phyloP scores from a whole-genome alignment of 371 early-diverging fungal genomes.

The Mucor piriformis region DNA sequence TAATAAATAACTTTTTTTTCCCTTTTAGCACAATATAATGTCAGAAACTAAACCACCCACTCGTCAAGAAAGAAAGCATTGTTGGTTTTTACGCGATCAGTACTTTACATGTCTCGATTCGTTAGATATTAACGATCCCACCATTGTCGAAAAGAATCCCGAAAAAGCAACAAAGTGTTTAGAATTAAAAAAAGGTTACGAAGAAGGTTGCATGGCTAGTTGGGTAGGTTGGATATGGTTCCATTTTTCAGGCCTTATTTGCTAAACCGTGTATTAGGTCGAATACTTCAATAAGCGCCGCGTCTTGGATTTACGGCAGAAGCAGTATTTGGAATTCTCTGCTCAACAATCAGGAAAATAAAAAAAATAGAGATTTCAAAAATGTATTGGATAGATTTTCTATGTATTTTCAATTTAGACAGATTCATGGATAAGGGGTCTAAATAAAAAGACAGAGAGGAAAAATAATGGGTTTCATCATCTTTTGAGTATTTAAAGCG shows the following conservation, averaged over 20 bases:
- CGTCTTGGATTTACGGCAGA: slow-evolving; percentile 50
- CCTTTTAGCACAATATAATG: slow-evolving; percentile 5
- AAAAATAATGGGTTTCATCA: no score
- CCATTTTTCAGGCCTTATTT: no score
- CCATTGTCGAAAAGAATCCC: slow-evolving; percentile 50
- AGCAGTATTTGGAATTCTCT: slow-evolving; percentile 50
- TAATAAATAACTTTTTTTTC: slow-evolving; percentile 1
- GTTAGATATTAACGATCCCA: slow-evolving; percentile 52
- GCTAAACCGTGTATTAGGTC: no score
- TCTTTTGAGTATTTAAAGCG: no score
- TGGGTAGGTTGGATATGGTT: slow-evolving; percentile 38
- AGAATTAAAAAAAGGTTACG: slow-evolving; percentile 46
- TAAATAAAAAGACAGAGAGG: no score
- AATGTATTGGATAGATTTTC: neutral
- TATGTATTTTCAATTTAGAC: no score
- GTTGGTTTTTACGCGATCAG: slow-evolving; percentile 60
- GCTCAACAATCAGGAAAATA: slow-evolving; percentile 36
- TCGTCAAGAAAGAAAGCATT: slow-evolving; percentile 57
- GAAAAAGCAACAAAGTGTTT: slow-evolving; percentile 44
- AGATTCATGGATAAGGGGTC: no score
- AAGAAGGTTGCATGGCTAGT: slow-evolving; percentile 55
- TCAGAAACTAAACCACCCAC: slow-evolving; percentile 49
- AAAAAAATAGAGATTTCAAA: neutral
- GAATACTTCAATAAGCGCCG: slow-evolving; percentile 59
- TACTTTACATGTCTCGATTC: slow-evolving; percentile 59